A percentile compares a stretch with the other conserved stretches of the same genome.
Conservation (phyloP, 2,329 filamentous ascomycete genomes). For the Calonectria multiphialidica region DNA sequence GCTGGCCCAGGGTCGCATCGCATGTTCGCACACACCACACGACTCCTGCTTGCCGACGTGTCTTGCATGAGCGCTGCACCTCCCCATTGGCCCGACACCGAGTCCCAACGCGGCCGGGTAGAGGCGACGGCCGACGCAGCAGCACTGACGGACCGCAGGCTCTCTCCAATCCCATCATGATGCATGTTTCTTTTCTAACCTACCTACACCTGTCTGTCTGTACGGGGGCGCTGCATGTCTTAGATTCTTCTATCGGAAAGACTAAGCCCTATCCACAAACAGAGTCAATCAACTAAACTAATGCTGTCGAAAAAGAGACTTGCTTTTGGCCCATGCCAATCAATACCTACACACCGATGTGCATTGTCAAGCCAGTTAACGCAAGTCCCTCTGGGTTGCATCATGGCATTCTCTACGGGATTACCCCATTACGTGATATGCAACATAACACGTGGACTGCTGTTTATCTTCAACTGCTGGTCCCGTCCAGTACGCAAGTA, state of each 20-base stretch:
- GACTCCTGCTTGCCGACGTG: constrained; percentile 22
- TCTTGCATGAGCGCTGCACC: constrained; percentile 16
- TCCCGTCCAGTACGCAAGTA: background rate
- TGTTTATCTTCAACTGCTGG: background rate
- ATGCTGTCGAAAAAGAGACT: background rate
- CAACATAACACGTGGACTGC: no score
- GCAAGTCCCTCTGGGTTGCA: background rate
- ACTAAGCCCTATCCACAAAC: background rate
- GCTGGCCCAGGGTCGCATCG: constrained; percentile 18
- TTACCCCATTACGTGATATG: no score
- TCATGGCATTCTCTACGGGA: no score
- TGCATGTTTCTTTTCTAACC: background rate
- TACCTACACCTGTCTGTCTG: background rate
- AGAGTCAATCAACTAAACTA: background rate
- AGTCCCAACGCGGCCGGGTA: background rate
- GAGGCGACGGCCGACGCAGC: background rate
- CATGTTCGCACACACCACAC: constrained; percentile 20
- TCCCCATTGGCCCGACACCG: background rate
- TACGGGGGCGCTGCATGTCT: constrained; percentile 15
- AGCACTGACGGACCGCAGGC: background rate
- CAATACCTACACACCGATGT: constrained; percentile 1
- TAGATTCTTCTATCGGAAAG: constrained; percentile 1
- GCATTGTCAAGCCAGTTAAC: background rate
- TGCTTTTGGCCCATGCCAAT: background rate
- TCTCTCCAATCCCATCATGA: background rate